phyloP scores from a whole-genome alignment of 2,329 filamentous ascomycete genomes.

The Ophiocordyceps polyrhachis-furcata region DNA sequence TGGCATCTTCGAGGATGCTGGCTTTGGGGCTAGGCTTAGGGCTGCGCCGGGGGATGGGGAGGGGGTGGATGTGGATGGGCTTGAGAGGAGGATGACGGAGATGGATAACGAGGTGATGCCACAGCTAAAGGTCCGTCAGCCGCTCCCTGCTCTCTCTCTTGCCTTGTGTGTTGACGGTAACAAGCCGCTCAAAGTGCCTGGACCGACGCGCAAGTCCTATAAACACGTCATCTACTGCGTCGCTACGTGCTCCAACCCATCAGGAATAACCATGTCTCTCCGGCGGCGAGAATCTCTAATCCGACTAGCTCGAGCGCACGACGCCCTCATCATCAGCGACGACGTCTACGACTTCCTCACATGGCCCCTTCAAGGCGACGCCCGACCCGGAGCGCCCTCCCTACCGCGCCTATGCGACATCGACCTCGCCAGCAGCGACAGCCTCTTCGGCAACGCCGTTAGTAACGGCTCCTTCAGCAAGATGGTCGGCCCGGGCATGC shows the following conservation, averaged over 20 bases:
- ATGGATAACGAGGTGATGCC: constrained; percentile 10
- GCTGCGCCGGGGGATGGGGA: constrained; percentile 61
- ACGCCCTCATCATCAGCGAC: constrained; percentile 72
- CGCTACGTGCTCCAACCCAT: constrained; percentile 79
- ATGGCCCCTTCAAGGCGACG: constrained; percentile 37
- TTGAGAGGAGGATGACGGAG: constrained; percentile 12
- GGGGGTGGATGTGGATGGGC: constrained; percentile 49
- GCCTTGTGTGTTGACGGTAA: background rate
- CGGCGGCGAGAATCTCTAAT: constrained; percentile 49
- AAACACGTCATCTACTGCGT: constrained; percentile 77
- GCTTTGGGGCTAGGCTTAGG: constrained; percentile 47
- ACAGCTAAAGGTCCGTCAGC: background rate
- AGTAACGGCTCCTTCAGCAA: constrained; percentile 89
- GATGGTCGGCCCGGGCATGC: constrained; percentile 59
- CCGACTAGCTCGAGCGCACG: constrained; percentile 53
- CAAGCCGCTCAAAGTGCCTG: constrained; percentile 32
- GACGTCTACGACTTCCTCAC: constrained; percentile 91
- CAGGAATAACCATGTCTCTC: constrained; percentile 62
- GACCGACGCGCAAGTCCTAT: constrained; percentile 57
- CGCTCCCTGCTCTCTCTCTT: background rate
- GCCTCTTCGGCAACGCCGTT: constrained; percentile 57
- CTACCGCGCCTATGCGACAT: constrained; percentile 66
- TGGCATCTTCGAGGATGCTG: constrained; percentile 67
- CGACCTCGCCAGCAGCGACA: constrained; percentile 44
- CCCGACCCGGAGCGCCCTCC: constrained; percentile 17